These are phyloP conservation scores for Quercus parvula DNA, from an alignment of 306 rosid species.

Conservation along the genomic window DNA sequence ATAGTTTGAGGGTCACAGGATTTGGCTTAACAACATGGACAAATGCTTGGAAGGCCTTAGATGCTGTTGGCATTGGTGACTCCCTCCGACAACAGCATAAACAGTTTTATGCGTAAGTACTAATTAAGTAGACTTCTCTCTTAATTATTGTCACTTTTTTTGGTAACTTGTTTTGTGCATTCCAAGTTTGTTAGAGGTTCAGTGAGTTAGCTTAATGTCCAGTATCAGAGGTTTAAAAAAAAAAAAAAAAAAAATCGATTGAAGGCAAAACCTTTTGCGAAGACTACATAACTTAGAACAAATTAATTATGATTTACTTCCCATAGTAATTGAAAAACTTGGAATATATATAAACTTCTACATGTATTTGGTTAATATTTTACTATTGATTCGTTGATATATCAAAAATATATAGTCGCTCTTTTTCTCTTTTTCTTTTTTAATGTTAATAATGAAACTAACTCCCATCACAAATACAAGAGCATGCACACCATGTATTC, in stretches of 20 bases:
- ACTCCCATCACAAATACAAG: background rate
- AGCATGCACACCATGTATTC: background rate
- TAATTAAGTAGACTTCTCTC: constrained; percentile 22
- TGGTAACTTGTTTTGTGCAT: background rate
- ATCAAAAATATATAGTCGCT: too few species aligned
- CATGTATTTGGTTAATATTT: background rate
- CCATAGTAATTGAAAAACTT: background rate
- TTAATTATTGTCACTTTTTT: background rate
- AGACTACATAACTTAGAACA: too few species aligned
- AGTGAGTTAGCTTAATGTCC: background rate
- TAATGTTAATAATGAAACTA: too few species aligned
- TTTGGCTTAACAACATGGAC: constrained; percentile 50
- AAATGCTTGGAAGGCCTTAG: constrained; percentile 80
- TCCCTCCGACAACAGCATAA: constrained; percentile 50
- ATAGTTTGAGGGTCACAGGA: constrained; percentile 52
- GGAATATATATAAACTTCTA: background rate
- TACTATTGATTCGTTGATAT: background rate
- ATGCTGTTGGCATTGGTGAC: constrained; percentile 52
- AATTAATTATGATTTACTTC: background rate
- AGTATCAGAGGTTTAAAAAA: background rate
- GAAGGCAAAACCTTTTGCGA: too few species aligned
- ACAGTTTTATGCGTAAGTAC: constrained; percentile 4
- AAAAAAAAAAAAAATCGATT: too few species aligned
- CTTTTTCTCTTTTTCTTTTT: background rate
- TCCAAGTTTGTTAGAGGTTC: background rate